phyloP scores from a whole-genome alignment of 2,329 filamentous ascomycete species.

The Ophiostoma piceae region DNA sequence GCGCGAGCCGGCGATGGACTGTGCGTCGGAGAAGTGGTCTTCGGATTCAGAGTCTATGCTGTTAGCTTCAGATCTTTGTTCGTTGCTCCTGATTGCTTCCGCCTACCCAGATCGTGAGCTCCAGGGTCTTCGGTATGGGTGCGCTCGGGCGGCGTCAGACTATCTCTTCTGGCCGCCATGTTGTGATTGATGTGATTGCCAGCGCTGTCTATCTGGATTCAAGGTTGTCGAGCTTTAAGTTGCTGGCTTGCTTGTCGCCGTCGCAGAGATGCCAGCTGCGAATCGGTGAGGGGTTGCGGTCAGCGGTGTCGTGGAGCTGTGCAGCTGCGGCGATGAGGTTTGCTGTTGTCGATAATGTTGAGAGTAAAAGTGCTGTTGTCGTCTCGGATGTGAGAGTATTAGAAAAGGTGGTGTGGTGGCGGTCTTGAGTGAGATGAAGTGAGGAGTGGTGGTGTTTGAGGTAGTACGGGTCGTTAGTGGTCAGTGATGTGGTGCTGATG shows the following conservation, averaged over 20 bases:
- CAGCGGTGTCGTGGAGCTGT: not conserved
- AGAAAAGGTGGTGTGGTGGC: not conserved
- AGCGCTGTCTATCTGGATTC: too few relatives aligned
- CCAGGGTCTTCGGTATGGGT: constrained; percentile 50
- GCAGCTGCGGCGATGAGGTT: not conserved
- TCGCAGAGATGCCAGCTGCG: constrained; percentile 16
- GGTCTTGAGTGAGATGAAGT: not conserved
- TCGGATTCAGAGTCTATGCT: constrained; percentile 55
- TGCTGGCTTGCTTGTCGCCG: not conserved
- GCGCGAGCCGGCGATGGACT: constrained; percentile 43
- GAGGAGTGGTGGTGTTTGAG: not conserved
- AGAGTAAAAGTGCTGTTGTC: not conserved
- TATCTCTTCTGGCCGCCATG: constrained; percentile 37
- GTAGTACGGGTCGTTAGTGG: not conserved
- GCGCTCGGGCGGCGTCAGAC: constrained; percentile 39
- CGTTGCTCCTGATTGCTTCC: not conserved
- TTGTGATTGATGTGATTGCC: not conserved
- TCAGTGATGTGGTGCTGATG: not conserved
- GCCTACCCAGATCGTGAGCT: constrained; percentile 54
- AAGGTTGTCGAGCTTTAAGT: not conserved
- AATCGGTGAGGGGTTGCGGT: constrained; percentile 14
- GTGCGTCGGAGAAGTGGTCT: constrained; percentile 65
- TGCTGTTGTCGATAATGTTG: too few relatives aligned
- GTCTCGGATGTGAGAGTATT: not conserved
- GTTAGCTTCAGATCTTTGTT: constrained; percentile 19